phyloP scores from a whole-genome alignment of 2,329 filamentous ascomycete species.

The Aspergillus hortae region DNA sequence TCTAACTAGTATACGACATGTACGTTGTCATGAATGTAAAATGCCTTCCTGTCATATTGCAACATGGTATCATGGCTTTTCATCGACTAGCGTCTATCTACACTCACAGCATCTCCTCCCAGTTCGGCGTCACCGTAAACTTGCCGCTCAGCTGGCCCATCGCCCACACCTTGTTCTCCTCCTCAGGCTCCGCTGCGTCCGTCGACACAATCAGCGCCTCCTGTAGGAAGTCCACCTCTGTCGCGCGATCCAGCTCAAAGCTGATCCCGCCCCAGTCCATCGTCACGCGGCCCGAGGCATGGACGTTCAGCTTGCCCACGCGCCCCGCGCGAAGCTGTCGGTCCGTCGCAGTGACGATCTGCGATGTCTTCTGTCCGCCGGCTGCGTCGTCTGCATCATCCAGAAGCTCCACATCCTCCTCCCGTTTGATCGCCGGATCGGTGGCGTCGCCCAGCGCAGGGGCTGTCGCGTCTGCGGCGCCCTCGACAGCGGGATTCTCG shows the following conservation, averaged over 20 bases:
- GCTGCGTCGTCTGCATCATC: constrained; percentile 15
- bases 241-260: constrained; percentile 56
- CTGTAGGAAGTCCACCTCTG: constrained; percentile 56
- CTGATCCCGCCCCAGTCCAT: constrained; percentile 61
- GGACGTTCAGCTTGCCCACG: constrained; percentile 60
- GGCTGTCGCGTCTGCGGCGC: neutral
- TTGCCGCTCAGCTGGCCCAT: constrained; percentile 63
- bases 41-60: no score
- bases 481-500: constrained; percentile 7
- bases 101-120: constrained; percentile 47
- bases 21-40: no score
- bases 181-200: constrained; percentile 21
- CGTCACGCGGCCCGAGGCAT: constrained; percentile 59
- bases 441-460: constrained; percentile 1
- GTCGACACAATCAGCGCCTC: constrained; percentile 50
- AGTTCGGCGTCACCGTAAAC: constrained; percentile 62
- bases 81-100: neutral
- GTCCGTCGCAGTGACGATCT: constrained; percentile 39
- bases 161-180: constrained; percentile 47
- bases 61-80: neutral
- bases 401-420: constrained; percentile 29
- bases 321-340: constrained; percentile 49
- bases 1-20: no score
- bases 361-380: constrained; percentile 16
- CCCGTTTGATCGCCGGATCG: constrained; percentile 24